Evolutionary conservation across 73 alveolate genomes (phyloP).

Genomic region (Paramecium sexaurelia): DNA sequence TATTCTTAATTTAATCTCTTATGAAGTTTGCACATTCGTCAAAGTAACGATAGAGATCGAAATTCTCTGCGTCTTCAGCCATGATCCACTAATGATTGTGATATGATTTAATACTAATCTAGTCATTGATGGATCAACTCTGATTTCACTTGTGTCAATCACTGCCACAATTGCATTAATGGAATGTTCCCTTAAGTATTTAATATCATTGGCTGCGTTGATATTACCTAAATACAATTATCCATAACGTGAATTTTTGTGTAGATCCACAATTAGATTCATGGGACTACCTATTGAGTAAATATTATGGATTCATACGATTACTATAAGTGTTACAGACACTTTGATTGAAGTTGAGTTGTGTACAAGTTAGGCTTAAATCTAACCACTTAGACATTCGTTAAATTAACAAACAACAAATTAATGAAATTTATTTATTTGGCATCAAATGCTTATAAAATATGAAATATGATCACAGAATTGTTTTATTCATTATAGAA

Average conservation of each 20-base stretch:
- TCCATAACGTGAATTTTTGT: neutral
- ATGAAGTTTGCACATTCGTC: conserved; percentile 55
- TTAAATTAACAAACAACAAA: conserved; percentile 47
- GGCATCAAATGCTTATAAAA: neutral
- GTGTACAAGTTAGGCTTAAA: neutral
- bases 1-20: neutral
- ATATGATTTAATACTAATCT: neutral
- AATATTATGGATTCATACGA: neutral
- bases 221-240: neutral
- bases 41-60: neutral
- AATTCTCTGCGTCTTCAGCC: conserved; percentile 30
- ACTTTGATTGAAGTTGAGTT: neutral
- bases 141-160: conserved; percentile 18
- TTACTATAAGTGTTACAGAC: neutral
- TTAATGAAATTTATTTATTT: neutral
- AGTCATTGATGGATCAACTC: conserved; percentile 22
- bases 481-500: too few species aligned
- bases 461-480: neutral
- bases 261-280: neutral
- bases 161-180: neutral
- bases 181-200: neutral
- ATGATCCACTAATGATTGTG: neutral
- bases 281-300: conserved; percentile 6
- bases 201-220: conserved; percentile 18
- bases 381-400: conserved; percentile 57